Evolutionary conservation across 345 rosid species (phyloP).

Genomic region (Hypericum perforatum): DNA sequence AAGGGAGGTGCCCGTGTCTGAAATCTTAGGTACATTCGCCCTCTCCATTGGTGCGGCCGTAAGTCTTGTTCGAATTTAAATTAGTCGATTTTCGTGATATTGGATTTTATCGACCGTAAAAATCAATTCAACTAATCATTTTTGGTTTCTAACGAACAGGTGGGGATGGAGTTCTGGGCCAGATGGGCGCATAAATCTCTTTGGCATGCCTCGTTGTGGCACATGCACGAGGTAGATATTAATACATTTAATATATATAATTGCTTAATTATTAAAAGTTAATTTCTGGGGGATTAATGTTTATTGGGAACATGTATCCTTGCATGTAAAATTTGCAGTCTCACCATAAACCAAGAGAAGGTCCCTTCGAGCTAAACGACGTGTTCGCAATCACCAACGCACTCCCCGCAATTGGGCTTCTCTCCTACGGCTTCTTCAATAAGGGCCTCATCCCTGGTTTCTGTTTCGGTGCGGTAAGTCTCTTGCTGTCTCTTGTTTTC

Average conservation of each 20-base stretch:
- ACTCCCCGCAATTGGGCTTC: constrained; percentile 44
- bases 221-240: constrained; percentile 97
- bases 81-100: too few species aligned
- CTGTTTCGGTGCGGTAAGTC: constrained; percentile 58
- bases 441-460: constrained; percentile 49
- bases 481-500: too few species aligned
- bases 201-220: constrained; percentile 92
- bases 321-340: constrained; percentile 30
- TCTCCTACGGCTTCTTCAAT: constrained; percentile 40
- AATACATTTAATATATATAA: too few species aligned
- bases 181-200: constrained; percentile 92
- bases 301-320: neutral
- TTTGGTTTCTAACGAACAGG: too few species aligned
- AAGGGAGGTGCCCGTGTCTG: constrained; percentile 53
- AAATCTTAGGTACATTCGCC: constrained; percentile 86
- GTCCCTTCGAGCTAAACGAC: constrained; percentile 54
- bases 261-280: neutral
- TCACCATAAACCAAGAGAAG: constrained; percentile 54
- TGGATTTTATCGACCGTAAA: too few species aligned
- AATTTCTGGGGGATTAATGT: neutral
- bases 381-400: constrained; percentile 52
- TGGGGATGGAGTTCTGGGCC: constrained; percentile 98
- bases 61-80: too few species aligned
- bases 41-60: constrained; percentile 92
- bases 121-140: too few species aligned